Base-by-base conservation (phyloP, 805 yeast species). In the Kodamaea kaohsiungensis region DNA sequence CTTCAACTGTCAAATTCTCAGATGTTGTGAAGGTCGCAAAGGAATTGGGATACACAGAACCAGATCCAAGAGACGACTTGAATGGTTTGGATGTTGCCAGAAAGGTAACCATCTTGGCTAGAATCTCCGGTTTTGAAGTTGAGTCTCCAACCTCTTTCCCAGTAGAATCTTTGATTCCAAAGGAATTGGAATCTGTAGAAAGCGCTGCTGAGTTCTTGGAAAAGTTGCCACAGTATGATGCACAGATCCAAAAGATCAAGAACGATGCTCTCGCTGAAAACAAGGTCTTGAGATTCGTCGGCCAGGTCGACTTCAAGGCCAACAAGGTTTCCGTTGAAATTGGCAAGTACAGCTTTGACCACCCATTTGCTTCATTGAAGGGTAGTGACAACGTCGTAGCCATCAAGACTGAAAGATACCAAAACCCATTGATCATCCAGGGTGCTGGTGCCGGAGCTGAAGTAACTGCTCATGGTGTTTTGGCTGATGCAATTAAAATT, bases 41-140 rank as follows among this genome's bases (percentile, higher is more conserved):
- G 75, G 74, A 85, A 51, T 79, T 91, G 60, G 99, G 99, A 50
- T 95, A 91, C 82, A 93, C 98, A 43, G 99, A 95, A 76, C 99
- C 99, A 49, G 99, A 95, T 72, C 99, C 99, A 72, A 87, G 99
- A 76, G 99, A 95, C 71, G 99, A 95, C 70, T 83, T 95, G 72
- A 95, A 93, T 72, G 99, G 99, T 52, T 81, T 95, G 69, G 99
- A 95, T 68, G 97, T 95, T 57, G 99, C 99, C 45, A 88, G 99
- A 82, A 95, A 95, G 73, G 97, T 95, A 30, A 91, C 99, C 22
- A 95, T 95, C 60, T 82, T 95, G 59, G 96, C 97, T 47, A 88
- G 99, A 79, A 82, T 95, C 52, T 81, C 97, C 13, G 99, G 99
- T 2, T 81, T 88, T 52, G 76, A 83, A 56, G 89, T 95, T 39